Evolutionary conservation across 106 monocot genomes (phyloP).

Genomic region (Vanilla planifolia): DNA sequence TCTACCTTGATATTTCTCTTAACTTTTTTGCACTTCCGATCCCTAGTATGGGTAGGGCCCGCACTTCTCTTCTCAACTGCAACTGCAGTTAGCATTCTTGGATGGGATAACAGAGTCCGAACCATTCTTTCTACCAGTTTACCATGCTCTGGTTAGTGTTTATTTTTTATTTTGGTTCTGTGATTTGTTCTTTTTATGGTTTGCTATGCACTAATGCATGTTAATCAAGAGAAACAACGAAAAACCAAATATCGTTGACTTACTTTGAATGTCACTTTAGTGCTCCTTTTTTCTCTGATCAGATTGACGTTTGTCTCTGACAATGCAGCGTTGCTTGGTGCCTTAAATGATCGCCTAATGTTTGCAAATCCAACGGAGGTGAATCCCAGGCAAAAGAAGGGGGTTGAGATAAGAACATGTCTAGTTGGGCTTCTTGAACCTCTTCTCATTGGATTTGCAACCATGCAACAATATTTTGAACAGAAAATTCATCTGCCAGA

Average conservation of each 20-base stretch:
- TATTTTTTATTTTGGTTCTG: not conserved
- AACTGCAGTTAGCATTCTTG: conserved; percentile 81
- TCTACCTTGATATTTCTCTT: conserved; percentile 25
- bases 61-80: conserved; percentile 96
- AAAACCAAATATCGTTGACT: too few relatives aligned
- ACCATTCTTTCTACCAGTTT: conserved; percentile 78
- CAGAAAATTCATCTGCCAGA: conserved; percentile 96
- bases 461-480: conserved; percentile 97
- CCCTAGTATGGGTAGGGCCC: conserved; percentile 90
- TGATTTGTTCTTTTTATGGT: not conserved
- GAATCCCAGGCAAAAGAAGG: conserved; percentile 94
- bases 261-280: too few relatives aligned
- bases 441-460: conserved; percentile 93
- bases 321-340: conserved; percentile 82
- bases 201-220: not conserved
- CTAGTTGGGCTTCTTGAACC: conserved; percentile 96
- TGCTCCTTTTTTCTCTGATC: not conserved
- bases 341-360: conserved; percentile 87
- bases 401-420: conserved; percentile 87
- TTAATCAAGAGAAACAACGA: not conserved
- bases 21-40: conserved; percentile 75
- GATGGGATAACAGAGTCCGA: conserved; percentile 92
- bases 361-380: conserved; percentile 79
- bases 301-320: not conserved
- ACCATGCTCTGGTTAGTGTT: conserved; percentile 61